Base-by-base conservation (phyloP, 305 asterid species). In the Ajuga reptans region DNA sequence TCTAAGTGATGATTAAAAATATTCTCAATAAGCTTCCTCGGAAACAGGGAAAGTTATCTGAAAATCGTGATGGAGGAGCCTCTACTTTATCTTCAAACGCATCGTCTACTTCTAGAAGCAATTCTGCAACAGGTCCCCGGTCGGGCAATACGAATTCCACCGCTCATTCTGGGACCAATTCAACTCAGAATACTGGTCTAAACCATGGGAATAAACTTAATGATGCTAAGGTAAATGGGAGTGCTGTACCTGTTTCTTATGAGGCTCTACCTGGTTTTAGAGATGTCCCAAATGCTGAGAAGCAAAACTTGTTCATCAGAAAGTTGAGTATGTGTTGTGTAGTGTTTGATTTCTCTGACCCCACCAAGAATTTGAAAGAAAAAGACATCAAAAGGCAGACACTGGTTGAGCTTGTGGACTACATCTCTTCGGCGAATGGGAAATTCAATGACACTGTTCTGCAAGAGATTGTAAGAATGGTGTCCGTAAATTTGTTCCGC, bases 11-110 rank as follows among this genome's bases (percentile, higher is more conserved):
- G 97, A 85, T 91, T 72, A 91, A 88, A 77, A 90, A 87, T 70
- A 84, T 91, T 77, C 91, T 91, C 58, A 91, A 87, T 79, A 87
- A 85, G 88, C 89, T 91, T 78, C 97, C 97, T 4, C 77, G 88
- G 82, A 91, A 91, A 83, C 92, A 90, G 63, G 77, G 81, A 62
- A 91, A 91, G 82, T 81, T 88, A 66, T 77, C 83, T 5, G 97
- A 90, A 65, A 80, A 68, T 75, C 94, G 92, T 14, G 92, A 91
- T 76, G 96, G 92, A 64, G 94, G 89, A 75, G 72, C 84, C 64
- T 81, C 90, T 56, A 43, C 79, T 55, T 64, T 78, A 63, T 68
- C 89, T 42, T 77, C 90, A 5, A 83, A 75, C 80, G 75, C 90
- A 64, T 83, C 89, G 11, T 74, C 86, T 63, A 75, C 79, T 73